These are phyloP conservation scores for Stentor roeselii DNA, from an alignment of 73 alveolate genomes.

Conservation along the genomic window DNA sequence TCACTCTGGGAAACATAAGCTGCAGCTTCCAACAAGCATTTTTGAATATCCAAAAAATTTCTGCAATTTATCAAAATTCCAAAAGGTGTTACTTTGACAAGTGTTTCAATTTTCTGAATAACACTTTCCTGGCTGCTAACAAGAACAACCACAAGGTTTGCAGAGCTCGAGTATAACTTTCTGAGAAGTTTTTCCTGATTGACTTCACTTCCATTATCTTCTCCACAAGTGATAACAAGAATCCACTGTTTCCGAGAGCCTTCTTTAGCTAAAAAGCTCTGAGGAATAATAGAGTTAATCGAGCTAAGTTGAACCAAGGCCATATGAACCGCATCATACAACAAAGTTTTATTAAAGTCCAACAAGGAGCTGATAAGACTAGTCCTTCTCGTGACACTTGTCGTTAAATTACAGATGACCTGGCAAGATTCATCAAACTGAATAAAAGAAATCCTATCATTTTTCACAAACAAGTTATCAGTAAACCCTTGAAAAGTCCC, in stretches of 20 bases:
- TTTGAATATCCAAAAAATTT: not conserved
- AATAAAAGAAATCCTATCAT: not conserved
- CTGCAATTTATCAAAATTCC: not conserved
- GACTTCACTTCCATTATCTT: slow-evolving; percentile 13
- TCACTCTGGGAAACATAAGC: not conserved
- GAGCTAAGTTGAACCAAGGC: not conserved
- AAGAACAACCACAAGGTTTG: not conserved
- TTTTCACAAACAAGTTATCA: not conserved
- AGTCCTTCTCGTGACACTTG: not conserved
- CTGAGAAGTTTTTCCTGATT: not conserved
- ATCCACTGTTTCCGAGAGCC: not conserved
- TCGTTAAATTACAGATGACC: not conserved
- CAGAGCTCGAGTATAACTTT: not conserved
- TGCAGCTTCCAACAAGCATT: not conserved
- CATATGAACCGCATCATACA: not conserved
- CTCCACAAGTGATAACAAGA: slow-evolving; percentile 16
- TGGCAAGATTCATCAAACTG: not conserved
- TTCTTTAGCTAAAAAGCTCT: not conserved
- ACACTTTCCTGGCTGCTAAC: not conserved
- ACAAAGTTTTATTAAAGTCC: not conserved
- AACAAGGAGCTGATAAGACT: not conserved
- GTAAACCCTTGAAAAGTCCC: not conserved
- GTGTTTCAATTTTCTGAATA: too few relatives aligned
- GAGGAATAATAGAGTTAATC: not conserved
- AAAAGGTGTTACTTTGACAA: not conserved